phyloP scores from a whole-genome alignment of 495 filamentous ascomycete species.

The Tuber melanosporum region DNA sequence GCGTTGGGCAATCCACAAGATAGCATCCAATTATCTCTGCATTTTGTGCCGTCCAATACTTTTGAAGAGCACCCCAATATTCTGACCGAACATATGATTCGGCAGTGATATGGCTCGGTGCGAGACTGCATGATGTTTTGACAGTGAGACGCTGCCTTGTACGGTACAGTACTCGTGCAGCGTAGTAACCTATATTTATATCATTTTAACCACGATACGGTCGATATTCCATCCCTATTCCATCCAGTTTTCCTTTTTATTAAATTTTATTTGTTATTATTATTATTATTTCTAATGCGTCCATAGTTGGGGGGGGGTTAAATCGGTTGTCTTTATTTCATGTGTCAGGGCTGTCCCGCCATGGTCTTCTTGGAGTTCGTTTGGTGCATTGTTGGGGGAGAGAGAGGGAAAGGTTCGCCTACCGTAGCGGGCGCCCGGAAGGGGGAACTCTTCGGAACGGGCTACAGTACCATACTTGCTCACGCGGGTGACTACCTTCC shows the following conservation, averaged over 20 bases:
- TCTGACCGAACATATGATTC: background rate
- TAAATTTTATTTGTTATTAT: background rate
- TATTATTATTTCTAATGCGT: background rate
- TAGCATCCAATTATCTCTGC: slow-evolving; percentile 1
- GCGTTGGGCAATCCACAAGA: background rate
- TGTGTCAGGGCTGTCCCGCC: background rate
- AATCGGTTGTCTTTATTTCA: background rate
- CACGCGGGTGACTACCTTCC: background rate
- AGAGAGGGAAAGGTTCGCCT: background rate
- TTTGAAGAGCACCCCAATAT: background rate
- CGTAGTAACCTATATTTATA: background rate
- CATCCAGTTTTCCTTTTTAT: background rate
- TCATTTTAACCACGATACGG: background rate
- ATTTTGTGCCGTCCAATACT: background rate
- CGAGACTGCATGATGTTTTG: background rate
- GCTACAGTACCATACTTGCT: background rate
- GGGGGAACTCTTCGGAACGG: background rate
- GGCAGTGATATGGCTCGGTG: background rate
- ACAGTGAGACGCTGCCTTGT: background rate
- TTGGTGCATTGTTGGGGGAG: background rate
- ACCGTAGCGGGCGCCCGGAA: background rate
- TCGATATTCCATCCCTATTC: background rate
- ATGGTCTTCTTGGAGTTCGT: background rate
- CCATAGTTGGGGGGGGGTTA: background rate
- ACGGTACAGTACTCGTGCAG: background rate